Base-by-base conservation (phyloP, 2,329 filamentous ascomycete genomes). In the Ophiocordyceps robertsii region DNA sequence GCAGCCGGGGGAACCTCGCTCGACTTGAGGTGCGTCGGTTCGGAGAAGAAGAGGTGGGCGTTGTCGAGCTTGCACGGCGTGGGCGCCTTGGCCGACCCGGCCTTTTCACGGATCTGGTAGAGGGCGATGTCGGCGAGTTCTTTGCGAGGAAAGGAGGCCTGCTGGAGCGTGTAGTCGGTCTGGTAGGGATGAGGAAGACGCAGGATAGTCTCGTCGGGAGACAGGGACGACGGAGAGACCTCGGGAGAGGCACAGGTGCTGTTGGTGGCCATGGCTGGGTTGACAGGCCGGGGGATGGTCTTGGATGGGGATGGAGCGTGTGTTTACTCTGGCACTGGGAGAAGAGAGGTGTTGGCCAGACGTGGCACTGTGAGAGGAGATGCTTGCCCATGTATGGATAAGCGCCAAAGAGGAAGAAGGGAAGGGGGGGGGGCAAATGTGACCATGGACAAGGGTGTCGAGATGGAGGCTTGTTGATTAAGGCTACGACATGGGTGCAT, bases 101-200 rank as follows among this genome's bases (percentile, higher is more conserved):
- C 44, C 38, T 56, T 59, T 39, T 54, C 55, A 37, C 47, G 53
- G 38, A 71, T 51, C 45, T 59, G 62, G 51, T 63, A 64, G 37
- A 64, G 56, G 24, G 50, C 43, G 10, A 48, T 39, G 27, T 49
- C 45, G 21, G 37, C 19, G 14, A n/a, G 6, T 2, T 8, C 14
- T 14, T 9, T 12, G 21, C 12, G 21, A n/a, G 10, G 7, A 30
- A 17, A 14, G 11, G 39, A 12, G 8, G 19, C 54, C 46, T 60
- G 62, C 42, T 58, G 55, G 36, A 71, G 51, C 9, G 58, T 51
- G 54, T 70, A 72, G 42, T 68, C 62, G 32, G 65, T 64, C 35
- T 64, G 61, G 54, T 71, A 71, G 2, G 69, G 69, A 49, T 72
- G 66, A 43, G 69, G 69, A 31, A 72, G 67, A 59, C 65, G 67